Evolutionary conservation across 2,329 filamentous ascomycete genomes (phyloP), one percentile per base, ranked within the genome.

Genomic region (Alternaria gaisen): DNA sequence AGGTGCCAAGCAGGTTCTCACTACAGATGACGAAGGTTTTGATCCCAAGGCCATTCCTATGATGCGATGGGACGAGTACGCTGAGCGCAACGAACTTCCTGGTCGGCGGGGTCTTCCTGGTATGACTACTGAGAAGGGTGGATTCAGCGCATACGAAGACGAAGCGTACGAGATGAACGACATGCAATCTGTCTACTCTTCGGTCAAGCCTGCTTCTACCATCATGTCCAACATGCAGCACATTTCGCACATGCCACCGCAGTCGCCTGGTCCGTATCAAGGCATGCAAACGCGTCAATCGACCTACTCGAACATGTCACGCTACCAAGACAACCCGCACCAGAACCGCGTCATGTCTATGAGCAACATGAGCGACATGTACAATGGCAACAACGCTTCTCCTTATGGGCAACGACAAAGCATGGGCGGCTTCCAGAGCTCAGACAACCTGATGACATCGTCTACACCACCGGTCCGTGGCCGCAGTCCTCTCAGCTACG

Each of bases 1-100:
- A 79, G 94, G 94, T 65, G 87, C 87, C 76, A 97, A 97, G 83
- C 89, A 97, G 75, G 84, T 97, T n/a, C 86, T 99, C 54, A 93
- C 93, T 0, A 88, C 94, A 3, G 86, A 88, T 56, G 89, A 91
- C 61, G 93, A 95, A 76, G 88, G 86, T 10, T 99, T 97, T 74
- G 93, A 99, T 72, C 94, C 95, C 28, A 89, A 92, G 68, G 93
- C 91, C 66, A 95, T 99, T 75, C 95, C 95, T 32, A 87, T 98
- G 12, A 94, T 97, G 80, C 88, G 93, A 65, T 99, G 95, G 95
- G 95, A 99, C 77, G 95, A 98, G 78, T 99, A 99, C 72, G 95
- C 95, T 7, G 77, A 89, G 38, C 79, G 86, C 62, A 97, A 98
- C 82, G 92, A 91, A 70, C 89, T 99, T 8, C 95, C 95, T 34